Evolutionary conservation across 257 asterid genomes (phyloP).

Genomic region (Solanum gandarillasii): DNA sequence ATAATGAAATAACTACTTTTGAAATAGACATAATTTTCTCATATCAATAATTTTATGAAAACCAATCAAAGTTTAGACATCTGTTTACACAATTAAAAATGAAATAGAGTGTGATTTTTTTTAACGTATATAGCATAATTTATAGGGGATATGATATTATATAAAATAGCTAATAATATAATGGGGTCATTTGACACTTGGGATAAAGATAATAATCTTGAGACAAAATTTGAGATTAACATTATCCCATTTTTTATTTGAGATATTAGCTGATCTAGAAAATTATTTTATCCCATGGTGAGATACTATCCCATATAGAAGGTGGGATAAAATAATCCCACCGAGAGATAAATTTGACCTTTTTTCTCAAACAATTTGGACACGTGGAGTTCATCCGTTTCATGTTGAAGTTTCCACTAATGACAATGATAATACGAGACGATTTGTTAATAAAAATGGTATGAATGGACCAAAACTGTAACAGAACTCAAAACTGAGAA

Average conservation of each 20-base stretch:
- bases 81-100: background rate
- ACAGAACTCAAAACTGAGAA: background rate
- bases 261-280: too few species aligned
- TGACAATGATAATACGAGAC: slow-evolving; percentile 8
- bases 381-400: background rate
- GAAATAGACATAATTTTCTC: background rate
- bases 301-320: background rate
- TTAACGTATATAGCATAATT: background rate
- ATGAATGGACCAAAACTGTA: background rate
- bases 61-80: background rate
- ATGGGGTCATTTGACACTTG: background rate
- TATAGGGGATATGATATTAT: background rate
- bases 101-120: background rate
- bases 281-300: background rate
- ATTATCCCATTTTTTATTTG: background rate
- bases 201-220: background rate
- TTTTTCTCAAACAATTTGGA: background rate
- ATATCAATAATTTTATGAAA: background rate
- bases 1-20: background rate
- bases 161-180: background rate
- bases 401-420: background rate
- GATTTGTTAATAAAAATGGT: background rate
- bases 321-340: background rate
- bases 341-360: background rate
- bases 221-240: too few species aligned